These are phyloP conservation scores for Sphaerostilbella broomeana DNA, from an alignment of 2,329 filamentous ascomycete genomes.

Conservation along the genomic window DNA sequence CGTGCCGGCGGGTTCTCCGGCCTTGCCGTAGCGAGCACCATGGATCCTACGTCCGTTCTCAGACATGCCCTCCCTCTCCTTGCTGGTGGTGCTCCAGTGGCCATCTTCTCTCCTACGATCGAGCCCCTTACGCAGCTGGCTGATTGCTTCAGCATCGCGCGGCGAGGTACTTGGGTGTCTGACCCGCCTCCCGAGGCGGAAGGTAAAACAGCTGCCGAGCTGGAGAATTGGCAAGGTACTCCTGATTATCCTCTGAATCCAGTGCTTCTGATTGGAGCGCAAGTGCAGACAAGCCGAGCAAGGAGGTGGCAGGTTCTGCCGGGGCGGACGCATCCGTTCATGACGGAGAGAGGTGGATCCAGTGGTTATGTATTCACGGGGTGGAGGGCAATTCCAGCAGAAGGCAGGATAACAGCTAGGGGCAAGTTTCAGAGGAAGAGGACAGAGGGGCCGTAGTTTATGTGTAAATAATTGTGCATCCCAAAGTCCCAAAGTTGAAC, in stretches of 20 bases:
- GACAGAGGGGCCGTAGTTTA: too few relatives aligned
- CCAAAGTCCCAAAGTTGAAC: too few relatives aligned
- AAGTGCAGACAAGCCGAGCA: constrained; percentile 72
- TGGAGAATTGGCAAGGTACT: constrained; percentile 52
- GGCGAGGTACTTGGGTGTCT: constrained; percentile 67
- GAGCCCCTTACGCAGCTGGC: constrained; percentile 72
- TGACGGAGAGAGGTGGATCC: constrained; percentile 80
- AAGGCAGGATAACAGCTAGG: constrained; percentile 73
- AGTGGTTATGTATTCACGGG: constrained; percentile 89
- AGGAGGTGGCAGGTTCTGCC: constrained; percentile 87
- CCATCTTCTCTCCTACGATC: constrained; percentile 74
- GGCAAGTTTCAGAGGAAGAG: constrained; percentile 67
- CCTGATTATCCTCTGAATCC: constrained; percentile 85
- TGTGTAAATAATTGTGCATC: too few relatives aligned
- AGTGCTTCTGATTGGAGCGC: constrained; percentile 69
- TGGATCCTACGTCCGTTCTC: constrained; percentile 74
- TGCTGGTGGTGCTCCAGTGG: constrained; percentile 73
- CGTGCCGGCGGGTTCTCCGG: constrained; percentile 74
- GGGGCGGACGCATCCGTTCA: constrained; percentile 84
- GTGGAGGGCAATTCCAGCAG: constrained; percentile 70
- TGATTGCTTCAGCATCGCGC: constrained; percentile 76
- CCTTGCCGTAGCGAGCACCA: constrained; percentile 71
- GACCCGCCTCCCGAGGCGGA: constrained; percentile 41
- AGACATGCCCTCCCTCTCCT: constrained; percentile 72
- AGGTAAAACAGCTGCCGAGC: constrained; percentile 40